Conservation (phyloP, 176 grass and related monocot genomes). For the Cymbopogon citratus region DNA sequence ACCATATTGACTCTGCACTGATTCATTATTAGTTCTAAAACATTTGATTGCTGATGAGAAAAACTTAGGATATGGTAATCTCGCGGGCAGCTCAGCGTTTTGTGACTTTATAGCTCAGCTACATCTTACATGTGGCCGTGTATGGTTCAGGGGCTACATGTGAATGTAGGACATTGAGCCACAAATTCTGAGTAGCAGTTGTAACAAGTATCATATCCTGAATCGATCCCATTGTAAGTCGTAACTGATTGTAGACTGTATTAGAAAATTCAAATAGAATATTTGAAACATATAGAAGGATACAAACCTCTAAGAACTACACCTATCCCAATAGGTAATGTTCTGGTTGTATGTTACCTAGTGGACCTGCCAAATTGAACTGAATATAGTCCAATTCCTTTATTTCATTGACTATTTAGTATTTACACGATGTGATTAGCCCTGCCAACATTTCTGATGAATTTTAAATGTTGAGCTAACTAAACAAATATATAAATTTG, state of each 20-base stretch:
- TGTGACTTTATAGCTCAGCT: background rate
- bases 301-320: background rate
- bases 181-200: too few species aligned
- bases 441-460: background rate
- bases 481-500: background rate
- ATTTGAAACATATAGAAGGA: background rate
- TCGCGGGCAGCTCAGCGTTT: background rate
- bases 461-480: background rate
- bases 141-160: background rate
- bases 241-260: background rate
- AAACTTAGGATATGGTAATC: background rate
- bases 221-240: background rate
- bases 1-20: background rate
- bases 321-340: background rate
- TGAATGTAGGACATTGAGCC: background rate
- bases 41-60: background rate
- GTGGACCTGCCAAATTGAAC: background rate
- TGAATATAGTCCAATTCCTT: background rate
- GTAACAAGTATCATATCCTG: background rate
- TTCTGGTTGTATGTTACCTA: background rate
- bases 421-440: background rate
- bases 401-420: background rate
- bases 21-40: background rate
- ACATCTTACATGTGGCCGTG: background rate
- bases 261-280: background rate